These are phyloP conservation scores for Saccharum hybrid DNA, from an alignment of 202 grass and related monocot genomes.

Conservation along the genomic window DNA sequence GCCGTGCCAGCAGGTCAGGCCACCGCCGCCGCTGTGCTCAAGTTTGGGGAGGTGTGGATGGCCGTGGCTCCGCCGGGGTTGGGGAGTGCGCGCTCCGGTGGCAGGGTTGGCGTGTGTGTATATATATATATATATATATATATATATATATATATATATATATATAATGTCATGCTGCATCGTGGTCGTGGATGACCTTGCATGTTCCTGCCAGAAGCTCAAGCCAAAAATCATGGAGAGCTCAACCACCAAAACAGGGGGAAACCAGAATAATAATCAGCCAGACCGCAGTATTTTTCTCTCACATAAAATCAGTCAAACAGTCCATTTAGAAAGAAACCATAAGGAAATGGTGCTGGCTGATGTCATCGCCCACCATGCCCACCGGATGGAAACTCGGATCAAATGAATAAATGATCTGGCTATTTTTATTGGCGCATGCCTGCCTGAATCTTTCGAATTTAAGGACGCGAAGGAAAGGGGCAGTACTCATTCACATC, in stretches of 20 bases:
- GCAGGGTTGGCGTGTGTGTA: too few species aligned
- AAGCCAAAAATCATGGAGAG: not conserved
- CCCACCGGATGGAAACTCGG: not conserved
- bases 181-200: not conserved
- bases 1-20: too few species aligned
- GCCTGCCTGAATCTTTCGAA: conserved; percentile 28
- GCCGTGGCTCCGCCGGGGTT: too few species aligned
- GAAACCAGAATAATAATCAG: too few species aligned
- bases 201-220: not conserved
- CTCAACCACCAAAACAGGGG: not conserved
- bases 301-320: too few species aligned
- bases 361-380: not conserved
- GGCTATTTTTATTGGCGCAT: conserved; percentile 38
- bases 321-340: not conserved
- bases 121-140: too few species aligned
- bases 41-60: too few species aligned
- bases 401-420: not conserved
- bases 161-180: not conserved
- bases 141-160: not conserved
- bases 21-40: too few species aligned
- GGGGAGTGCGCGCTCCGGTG: too few species aligned
- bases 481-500: conserved; percentile 48
- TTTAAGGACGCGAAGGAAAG: not conserved
- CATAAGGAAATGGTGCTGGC: not conserved
- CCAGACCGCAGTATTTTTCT: too few species aligned